These are phyloP conservation scores for Trichoderma sp. DNA, from an alignment of 2,329 filamentous ascomycete genomes.

Conservation along the genomic window DNA sequence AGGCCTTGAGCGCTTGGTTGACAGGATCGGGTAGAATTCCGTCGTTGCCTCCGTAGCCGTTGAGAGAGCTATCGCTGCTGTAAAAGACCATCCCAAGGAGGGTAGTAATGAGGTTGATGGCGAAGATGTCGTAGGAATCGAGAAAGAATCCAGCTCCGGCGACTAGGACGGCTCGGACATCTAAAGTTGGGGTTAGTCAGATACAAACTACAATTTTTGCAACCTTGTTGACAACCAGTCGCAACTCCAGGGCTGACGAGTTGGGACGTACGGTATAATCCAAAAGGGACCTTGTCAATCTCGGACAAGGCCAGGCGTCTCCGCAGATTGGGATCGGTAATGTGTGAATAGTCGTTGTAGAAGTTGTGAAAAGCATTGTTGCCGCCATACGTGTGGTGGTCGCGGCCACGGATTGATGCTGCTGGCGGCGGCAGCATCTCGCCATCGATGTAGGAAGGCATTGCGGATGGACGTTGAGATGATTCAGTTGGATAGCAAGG, in stretches of 20 bases:
- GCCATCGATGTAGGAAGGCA: slow-evolving; percentile 35
- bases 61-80: slow-evolving; percentile 43
- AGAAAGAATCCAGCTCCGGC: slow-evolving; percentile 83
- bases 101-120: slow-evolving; percentile 70
- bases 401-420: slow-evolving; percentile 29
- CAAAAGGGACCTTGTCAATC: slow-evolving; percentile 75
- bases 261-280: slow-evolving; percentile 58
- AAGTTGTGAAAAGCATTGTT: slow-evolving; percentile 74
- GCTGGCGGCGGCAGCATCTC: slow-evolving; percentile 45
- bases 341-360: slow-evolving; percentile 65
- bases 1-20: slow-evolving; percentile 76
- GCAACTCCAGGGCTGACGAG: neutral
- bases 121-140: slow-evolving; percentile 79
- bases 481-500: slow-evolving; percentile 9
- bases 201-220: neutral
- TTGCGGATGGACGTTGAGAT: slow-evolving; percentile 23
- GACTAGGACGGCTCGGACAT: slow-evolving; percentile 70
- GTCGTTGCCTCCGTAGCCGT: slow-evolving; percentile 52
- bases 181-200: slow-evolving; percentile 26
- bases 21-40: slow-evolving; percentile 61
- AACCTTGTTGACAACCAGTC: neutral
- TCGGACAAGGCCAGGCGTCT: slow-evolving; percentile 73
- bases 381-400: slow-evolving; percentile 54
- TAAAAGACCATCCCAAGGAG: slow-evolving; percentile 78
- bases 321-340: slow-evolving; percentile 71